Percentiles rank a stretch among this genome's conserved stretches.
Conservation (phyloP, 2,329 filamentous ascomycete genomes). For the Nigrograna mackinnonii region DNA sequence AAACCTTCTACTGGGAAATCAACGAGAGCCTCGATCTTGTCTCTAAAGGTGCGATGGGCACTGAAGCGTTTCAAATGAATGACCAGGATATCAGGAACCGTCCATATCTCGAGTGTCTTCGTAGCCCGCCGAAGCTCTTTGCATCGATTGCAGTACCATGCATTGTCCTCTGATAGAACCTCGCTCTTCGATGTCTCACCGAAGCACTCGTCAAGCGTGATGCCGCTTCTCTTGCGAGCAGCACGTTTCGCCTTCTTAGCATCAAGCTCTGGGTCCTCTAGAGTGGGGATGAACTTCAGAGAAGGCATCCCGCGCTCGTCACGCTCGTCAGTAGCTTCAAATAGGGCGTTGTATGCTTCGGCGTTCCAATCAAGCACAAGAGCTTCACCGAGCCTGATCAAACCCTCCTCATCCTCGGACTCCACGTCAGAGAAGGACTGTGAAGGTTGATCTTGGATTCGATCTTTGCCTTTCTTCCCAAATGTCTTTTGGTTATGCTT, state of each 20-base stretch:
- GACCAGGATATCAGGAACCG: slow-evolving; percentile 90
- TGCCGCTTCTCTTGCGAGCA: slow-evolving; percentile 71
- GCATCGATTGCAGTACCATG: slow-evolving; percentile 96
- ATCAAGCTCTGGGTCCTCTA: slow-evolving; percentile 62
- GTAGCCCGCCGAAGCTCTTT: slow-evolving; percentile 90
- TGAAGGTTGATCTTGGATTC: slow-evolving; percentile 26
- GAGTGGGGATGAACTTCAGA: slow-evolving; percentile 61
- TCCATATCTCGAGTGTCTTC: slow-evolving; percentile 98
- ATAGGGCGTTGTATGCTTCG: slow-evolving; percentile 72
- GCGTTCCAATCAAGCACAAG: slow-evolving; percentile 86
- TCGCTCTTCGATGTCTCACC: slow-evolving; percentile 95
- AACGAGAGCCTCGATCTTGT: slow-evolving; percentile 89
- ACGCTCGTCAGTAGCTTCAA: slow-evolving; percentile 51
- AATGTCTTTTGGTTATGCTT: slow-evolving; percentile 33
- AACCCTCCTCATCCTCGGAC: slow-evolving; percentile 57
- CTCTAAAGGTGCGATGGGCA: slow-evolving; percentile 76
- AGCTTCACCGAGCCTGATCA: slow-evolving; percentile 81
- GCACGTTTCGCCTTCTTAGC: slow-evolving; percentile 66
- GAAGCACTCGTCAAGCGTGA: slow-evolving; percentile 86
- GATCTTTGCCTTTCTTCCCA: slow-evolving; percentile 31
- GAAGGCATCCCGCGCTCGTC: slow-evolving; percentile 64
- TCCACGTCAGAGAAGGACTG: slow-evolving; percentile 36
- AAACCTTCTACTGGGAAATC: slow-evolving; percentile 90
- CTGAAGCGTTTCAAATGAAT: slow-evolving; percentile 97
- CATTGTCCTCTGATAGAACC: slow-evolving; percentile 90